phyloP scores from a whole-genome alignment of 495 filamentous ascomycete genomes.

The Xylaria venustula region DNA sequence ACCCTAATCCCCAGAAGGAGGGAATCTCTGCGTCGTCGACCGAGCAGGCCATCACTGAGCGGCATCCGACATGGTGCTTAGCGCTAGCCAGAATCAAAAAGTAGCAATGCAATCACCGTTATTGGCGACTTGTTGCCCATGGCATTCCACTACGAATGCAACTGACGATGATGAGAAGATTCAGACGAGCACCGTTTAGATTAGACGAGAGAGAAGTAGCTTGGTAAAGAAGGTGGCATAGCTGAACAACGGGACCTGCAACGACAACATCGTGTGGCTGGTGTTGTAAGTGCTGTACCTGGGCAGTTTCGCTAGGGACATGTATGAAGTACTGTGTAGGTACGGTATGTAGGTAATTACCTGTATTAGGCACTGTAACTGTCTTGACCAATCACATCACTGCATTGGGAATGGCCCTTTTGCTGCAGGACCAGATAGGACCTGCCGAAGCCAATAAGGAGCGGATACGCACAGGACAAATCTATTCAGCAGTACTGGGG shows the following conservation, averaged over 20 bases:
- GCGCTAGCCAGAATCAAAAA: no score
- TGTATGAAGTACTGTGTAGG: no score
- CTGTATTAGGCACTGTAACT: neutral
- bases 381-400: neutral
- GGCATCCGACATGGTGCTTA: neutral
- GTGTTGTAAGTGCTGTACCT: neutral
- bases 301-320: neutral
- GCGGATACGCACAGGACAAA: neutral
- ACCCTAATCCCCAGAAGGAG: neutral
- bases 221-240: slow-evolving; percentile 1
- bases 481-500: neutral
- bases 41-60: neutral
- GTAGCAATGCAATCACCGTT: slow-evolving; percentile 7
- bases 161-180: neutral
- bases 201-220: neutral
- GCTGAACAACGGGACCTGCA: neutral
- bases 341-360: neutral
- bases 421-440: neutral
- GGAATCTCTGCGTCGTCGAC: neutral
- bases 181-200: neutral
- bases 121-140: neutral
- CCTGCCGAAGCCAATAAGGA: neutral
- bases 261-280: slow-evolving; percentile 11
- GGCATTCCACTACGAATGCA: neutral
- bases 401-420: neutral